Conservation (phyloP, 257 asterid species). For the Orobanche coerulescens region DNA sequence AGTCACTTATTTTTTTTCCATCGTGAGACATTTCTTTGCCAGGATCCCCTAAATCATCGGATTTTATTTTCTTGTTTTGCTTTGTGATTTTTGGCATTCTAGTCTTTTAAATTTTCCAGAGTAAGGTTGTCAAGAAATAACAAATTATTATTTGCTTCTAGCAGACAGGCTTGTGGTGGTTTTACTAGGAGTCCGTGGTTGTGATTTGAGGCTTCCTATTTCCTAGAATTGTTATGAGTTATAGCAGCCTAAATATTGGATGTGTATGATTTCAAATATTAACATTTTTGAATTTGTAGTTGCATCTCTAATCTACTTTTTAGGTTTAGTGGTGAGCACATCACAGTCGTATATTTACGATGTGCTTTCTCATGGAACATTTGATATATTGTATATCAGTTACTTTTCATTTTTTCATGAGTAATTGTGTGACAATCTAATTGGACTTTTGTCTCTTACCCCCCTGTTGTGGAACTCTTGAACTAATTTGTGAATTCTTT, state of each 20-base stretch:
- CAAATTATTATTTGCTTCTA: neutral
- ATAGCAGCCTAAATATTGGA: neutral
- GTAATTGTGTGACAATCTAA: neutral
- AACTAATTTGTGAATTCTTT: neutral
- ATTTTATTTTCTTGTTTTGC: neutral
- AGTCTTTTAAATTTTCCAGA: neutral
- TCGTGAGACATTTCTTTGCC: neutral
- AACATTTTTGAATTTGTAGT: neutral
- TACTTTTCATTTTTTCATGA: neutral
- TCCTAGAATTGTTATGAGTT: neutral
- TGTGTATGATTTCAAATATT: neutral
- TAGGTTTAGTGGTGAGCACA: neutral
- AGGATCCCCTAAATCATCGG: neutral
- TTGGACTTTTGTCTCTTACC: neutral
- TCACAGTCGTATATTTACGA: neutral
- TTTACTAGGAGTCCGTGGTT: conserved; percentile 1
- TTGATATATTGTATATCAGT: neutral
- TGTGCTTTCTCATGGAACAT: neutral
- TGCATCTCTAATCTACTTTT: neutral
- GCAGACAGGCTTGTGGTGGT: conserved; percentile 7
- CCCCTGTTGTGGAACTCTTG: neutral
- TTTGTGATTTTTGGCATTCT: neutral
- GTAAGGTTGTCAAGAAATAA: neutral
- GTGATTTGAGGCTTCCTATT: neutral
- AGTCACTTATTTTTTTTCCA: neutral